Evolutionary conservation across 495 filamentous ascomycete species (phyloP).

Genomic region (Glonium stellatum): DNA sequence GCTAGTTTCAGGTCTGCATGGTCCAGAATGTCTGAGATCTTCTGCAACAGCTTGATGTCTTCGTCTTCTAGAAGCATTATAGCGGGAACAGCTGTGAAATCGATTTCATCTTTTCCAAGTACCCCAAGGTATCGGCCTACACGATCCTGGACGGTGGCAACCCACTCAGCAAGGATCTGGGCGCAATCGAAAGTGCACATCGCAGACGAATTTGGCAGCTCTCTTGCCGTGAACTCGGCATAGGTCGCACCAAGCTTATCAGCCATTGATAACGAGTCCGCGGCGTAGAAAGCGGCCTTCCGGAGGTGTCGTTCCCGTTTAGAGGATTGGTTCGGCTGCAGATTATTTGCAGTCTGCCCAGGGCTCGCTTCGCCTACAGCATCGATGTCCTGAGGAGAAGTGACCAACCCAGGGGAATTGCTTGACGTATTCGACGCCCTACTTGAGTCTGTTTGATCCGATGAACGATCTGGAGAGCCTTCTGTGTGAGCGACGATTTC

Average conservation of each 20-base stretch:
- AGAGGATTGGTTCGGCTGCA: slow-evolving; percentile 43
- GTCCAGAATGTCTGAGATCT: slow-evolving; percentile 72
- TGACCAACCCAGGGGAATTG: slow-evolving; percentile 13
- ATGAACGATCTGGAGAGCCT: slow-evolving; percentile 48
- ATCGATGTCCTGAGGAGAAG: slow-evolving; percentile 25
- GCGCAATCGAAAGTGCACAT: slow-evolving; percentile 94
- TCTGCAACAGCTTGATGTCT: slow-evolving; percentile 77
- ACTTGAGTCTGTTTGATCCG: slow-evolving; percentile 47
- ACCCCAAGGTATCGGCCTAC: slow-evolving; percentile 83
- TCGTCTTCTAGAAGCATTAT: slow-evolving; percentile 90
- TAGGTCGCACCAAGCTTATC: slow-evolving; percentile 83
- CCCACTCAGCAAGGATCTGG: slow-evolving; percentile 96
- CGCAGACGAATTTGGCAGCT: slow-evolving; percentile 86
- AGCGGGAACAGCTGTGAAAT: slow-evolving; percentile 67
- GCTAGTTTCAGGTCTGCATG: slow-evolving; percentile 73
- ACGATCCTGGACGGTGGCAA: slow-evolving; percentile 88
- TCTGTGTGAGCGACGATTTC: slow-evolving; percentile 72
- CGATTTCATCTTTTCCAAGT: slow-evolving; percentile 73
- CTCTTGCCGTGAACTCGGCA: slow-evolving; percentile 75
- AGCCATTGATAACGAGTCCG: slow-evolving; percentile 85
- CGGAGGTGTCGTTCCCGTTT: slow-evolving; percentile 82
- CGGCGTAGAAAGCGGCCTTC: slow-evolving; percentile 90
- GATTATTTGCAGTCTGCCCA: slow-evolving; percentile 40
- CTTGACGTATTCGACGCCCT: slow-evolving; percentile 45
- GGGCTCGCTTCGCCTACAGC: slow-evolving; percentile 42